phyloP scores from a whole-genome alignment of 1,284 basidiomycete genomes.

The Xerocomus nothofagi region DNA sequence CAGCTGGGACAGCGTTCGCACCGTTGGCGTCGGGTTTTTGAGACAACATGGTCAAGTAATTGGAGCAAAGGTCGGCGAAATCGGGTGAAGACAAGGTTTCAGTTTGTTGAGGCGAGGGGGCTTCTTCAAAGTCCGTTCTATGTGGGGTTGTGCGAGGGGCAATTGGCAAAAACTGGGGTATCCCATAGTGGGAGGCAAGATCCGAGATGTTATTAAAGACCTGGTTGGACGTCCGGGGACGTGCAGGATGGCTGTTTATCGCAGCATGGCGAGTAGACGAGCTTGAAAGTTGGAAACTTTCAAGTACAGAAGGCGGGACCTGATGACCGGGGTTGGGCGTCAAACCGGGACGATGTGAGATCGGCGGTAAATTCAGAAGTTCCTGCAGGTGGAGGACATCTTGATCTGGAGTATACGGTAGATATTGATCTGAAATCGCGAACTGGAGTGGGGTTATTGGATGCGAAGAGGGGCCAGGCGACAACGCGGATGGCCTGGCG shows the following conservation, averaged over 20 bases:
- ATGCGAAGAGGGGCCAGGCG: slow-evolving; percentile 31
- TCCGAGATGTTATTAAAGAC: slow-evolving; percentile 52
- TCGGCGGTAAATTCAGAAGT: slow-evolving; percentile 37
- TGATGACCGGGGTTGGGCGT: slow-evolving; percentile 32
- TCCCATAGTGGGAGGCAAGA: slow-evolving; percentile 72
- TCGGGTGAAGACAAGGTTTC: slow-evolving; percentile 29
- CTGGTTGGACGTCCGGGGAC: slow-evolving; percentile 47
- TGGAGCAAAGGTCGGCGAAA: slow-evolving; percentile 42
- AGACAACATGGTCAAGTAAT: slow-evolving; percentile 51
- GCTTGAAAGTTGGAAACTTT: slow-evolving; percentile 43
- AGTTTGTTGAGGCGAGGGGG: slow-evolving; percentile 14
- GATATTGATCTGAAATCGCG: slow-evolving; percentile 41
- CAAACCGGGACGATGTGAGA: slow-evolving; percentile 32
- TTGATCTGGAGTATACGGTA: slow-evolving; percentile 32
- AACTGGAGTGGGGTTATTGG: slow-evolving; percentile 34
- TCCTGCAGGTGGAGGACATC: slow-evolving; percentile 34
- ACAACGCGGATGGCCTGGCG: slow-evolving; percentile 42
- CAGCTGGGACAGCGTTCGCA: slow-evolving; percentile 16
- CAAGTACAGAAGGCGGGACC: slow-evolving; percentile 37
- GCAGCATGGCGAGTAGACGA: slow-evolving; percentile 44
- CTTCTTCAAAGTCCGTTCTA: slow-evolving; percentile 37
- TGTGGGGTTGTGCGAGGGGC: slow-evolving; percentile 57
- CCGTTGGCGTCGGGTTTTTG: slow-evolving; percentile 36
- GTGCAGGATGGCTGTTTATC: slow-evolving; percentile 40
- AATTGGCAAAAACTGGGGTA: slow-evolving; percentile 65